Conservation (phyloP, 1,139 yeast species). For the Candida labiduridarum region DNA sequence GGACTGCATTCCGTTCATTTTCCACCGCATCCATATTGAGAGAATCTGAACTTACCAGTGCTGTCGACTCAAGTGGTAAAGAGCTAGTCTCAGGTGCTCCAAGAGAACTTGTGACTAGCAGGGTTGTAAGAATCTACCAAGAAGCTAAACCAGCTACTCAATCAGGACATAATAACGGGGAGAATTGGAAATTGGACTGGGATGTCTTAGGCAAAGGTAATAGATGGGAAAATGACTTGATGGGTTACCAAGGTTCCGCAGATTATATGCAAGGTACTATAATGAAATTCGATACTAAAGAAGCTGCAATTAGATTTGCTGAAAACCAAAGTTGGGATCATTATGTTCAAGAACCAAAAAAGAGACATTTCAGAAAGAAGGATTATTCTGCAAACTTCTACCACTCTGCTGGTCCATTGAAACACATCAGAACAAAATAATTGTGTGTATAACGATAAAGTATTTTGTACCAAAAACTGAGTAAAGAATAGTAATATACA, state of each 20-base stretch:
- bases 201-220: slow-evolving; percentile 76
- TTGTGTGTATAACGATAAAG: no score
- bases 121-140: slow-evolving; percentile 77
- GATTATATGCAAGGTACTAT: slow-evolving; percentile 90
- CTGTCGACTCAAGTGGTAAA: slow-evolving; percentile 32
- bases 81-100: slow-evolving; percentile 86
- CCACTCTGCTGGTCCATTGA: slow-evolving; percentile 72
- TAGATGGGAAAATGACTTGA: slow-evolving; percentile 88
- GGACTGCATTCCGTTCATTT: slow-evolving; percentile 23
- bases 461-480: no score
- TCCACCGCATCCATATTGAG: slow-evolving; percentile 21
- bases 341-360: slow-evolving; percentile 80
- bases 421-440: slow-evolving; percentile 81
- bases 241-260: slow-evolving; percentile 81
- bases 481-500: not conserved
- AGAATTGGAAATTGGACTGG: slow-evolving; percentile 82
- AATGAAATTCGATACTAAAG: slow-evolving; percentile 73
- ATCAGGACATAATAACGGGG: slow-evolving; percentile 60
- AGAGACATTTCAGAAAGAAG: slow-evolving; percentile 73
- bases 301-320: slow-evolving; percentile 79
- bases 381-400: slow-evolving; percentile 72
- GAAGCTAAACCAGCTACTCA: slow-evolving; percentile 85
- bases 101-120: slow-evolving; percentile 55
- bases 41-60: slow-evolving; percentile 18
- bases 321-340: slow-evolving; percentile 87